These are phyloP conservation scores for Talaromyces wortmannii DNA, from an alignment of 495 filamentous ascomycete species.

Conservation along the genomic window DNA sequence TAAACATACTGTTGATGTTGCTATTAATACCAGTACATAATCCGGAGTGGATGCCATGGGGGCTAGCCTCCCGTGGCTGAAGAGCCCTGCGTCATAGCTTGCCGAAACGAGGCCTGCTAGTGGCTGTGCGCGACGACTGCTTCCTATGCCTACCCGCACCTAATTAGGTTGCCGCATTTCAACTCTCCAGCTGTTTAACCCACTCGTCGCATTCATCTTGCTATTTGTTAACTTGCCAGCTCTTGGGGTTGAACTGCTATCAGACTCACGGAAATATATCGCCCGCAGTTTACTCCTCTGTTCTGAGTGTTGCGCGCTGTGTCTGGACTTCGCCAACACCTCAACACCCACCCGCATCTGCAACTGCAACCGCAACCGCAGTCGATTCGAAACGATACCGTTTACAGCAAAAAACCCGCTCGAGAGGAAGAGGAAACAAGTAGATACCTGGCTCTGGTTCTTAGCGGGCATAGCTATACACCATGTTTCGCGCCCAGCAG, in stretches of 20 bases:
- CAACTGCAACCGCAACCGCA: too few relatives aligned
- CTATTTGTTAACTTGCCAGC: too few relatives aligned
- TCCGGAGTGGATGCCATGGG: too few relatives aligned
- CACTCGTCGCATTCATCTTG: not conserved
- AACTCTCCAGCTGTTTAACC: not conserved
- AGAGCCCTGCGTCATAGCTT: not conserved
- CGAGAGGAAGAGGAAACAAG: too few relatives aligned
- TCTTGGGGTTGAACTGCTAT: too few relatives aligned
- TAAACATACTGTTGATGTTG: not conserved
- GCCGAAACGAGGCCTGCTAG: not conserved
- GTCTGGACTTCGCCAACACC: not conserved
- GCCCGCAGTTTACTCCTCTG: too few relatives aligned
- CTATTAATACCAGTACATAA: too few relatives aligned
- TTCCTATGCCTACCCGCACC: not conserved
- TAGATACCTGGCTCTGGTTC: not conserved
- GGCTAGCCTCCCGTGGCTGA: too few relatives aligned
- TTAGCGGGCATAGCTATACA: not conserved
- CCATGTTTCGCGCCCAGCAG: slow-evolving; percentile 74
- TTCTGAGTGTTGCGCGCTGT: too few relatives aligned
- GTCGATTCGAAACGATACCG: too few relatives aligned
- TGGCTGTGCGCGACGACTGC: not conserved
- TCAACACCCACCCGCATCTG: not conserved
- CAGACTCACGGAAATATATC: too few relatives aligned
- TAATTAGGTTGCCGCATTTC: slow-evolving; percentile 3
- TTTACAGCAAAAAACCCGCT: too few relatives aligned